phyloP scores from a whole-genome alignment of 1,139 yeast species.

The Blastobotrys serpentis region DNA sequence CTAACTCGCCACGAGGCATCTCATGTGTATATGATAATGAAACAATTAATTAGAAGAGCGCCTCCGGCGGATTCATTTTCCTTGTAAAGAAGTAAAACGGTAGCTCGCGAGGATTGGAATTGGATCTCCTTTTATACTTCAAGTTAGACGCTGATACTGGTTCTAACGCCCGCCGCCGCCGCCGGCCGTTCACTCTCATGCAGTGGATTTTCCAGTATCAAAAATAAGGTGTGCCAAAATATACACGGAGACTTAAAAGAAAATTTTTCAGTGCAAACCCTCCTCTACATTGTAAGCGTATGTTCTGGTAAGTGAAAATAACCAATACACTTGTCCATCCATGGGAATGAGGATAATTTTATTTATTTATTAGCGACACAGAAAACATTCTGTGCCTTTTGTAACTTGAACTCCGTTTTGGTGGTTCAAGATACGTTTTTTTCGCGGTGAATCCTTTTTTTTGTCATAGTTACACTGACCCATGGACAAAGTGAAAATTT shows the following conservation, averaged over 20 bases:
- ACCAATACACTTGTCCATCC: background rate
- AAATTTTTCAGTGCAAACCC: background rate
- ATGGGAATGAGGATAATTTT: constrained; percentile 26
- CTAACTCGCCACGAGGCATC: too few relatives aligned
- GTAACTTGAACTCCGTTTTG: constrained; percentile 35
- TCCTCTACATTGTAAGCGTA: too few relatives aligned
- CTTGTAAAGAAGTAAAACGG: background rate
- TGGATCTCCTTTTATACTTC: too few relatives aligned
- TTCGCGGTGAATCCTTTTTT: constrained; percentile 34
- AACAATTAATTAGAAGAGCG: too few relatives aligned
- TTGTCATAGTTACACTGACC: constrained; percentile 61
- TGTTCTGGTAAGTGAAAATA: constrained; percentile 1
- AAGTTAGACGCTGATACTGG: background rate
- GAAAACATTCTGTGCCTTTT: constrained; percentile 12
- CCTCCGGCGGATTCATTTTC: background rate
- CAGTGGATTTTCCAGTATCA: too few relatives aligned
- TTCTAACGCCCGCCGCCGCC: too few relatives aligned
- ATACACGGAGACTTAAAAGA: background rate
- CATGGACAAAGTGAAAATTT: constrained; percentile 1
- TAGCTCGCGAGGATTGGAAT: background rate
- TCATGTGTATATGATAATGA: too few relatives aligned
- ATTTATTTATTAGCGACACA: constrained; percentile 20
- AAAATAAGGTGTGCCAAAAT: background rate
- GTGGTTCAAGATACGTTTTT: constrained; percentile 26
- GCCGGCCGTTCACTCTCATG: too few relatives aligned